Evolutionary conservation across 75 land plant genomes (phyloP).

Genomic region (Ceratopteris richardii): DNA sequence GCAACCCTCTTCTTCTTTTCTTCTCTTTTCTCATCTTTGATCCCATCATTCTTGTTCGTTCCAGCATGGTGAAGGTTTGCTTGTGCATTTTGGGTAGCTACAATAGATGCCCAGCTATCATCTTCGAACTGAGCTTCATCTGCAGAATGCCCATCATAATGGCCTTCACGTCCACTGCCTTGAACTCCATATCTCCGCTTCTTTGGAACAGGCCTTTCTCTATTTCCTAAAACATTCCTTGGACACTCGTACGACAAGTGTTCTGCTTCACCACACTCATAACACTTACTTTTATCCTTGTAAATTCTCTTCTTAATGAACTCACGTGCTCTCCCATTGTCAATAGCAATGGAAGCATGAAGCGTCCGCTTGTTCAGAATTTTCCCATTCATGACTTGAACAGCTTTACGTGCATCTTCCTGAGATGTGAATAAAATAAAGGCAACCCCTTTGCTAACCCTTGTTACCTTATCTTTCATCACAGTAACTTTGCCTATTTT

Average conservation of each 20-base stretch:
- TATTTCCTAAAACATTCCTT: constrained; percentile 59
- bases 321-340: constrained; percentile 89
- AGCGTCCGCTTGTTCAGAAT: constrained; percentile 67
- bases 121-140: constrained; percentile 28
- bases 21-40: constrained; percentile 4
- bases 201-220: constrained; percentile 62
- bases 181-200: constrained; percentile 22
- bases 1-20: constrained; percentile 29
- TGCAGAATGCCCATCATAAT: neutral
- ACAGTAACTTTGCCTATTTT: constrained; percentile 86
- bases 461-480: constrained; percentile 67
- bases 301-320: constrained; percentile 74
- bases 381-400: constrained; percentile 54
- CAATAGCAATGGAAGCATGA: constrained; percentile 68
- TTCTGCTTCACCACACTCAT: constrained; percentile 89
- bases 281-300: constrained; percentile 91
- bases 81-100: constrained; percentile 26
- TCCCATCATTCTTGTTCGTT: constrained; percentile 16
- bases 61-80: constrained; percentile 8
- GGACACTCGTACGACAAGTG: constrained; percentile 95
- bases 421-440: constrained; percentile 76
- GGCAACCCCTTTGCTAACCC: constrained; percentile 84
- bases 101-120: constrained; percentile 78
- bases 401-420: constrained; percentile 66
- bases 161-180: constrained; percentile 9